A percentile compares a stretch with the other conserved stretches of the same genome.
Evolutionary conservation across 805 yeast genomes (phyloP).

Genomic region (Jamesozyma piceae): DNA sequence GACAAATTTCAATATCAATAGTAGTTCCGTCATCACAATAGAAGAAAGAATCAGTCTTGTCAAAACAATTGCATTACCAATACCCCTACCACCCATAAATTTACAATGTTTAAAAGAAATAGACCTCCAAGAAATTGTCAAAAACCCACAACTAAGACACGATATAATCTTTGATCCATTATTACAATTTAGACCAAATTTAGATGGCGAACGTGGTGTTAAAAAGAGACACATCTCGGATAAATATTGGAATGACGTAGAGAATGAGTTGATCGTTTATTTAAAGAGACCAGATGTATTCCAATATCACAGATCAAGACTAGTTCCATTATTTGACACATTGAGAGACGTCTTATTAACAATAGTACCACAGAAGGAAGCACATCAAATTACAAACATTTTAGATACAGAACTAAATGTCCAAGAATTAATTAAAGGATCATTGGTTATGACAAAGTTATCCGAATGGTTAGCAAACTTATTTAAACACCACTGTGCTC

Average conservation of each 20-base stretch:
- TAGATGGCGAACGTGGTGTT: conserved; percentile 84
- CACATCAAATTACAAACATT: conserved; percentile 53
- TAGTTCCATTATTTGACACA: conserved; percentile 70
- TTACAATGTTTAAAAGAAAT: conserved; percentile 74
- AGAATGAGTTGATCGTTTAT: conserved; percentile 50
- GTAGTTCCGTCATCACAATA: conserved; percentile 10
- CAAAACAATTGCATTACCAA: conserved; percentile 23
- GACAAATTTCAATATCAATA: background rate
- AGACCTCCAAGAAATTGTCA: conserved; percentile 78
- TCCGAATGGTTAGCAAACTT: conserved; percentile 67
- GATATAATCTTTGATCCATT: conserved; percentile 89
- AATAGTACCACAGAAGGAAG: conserved; percentile 70
- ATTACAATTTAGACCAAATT: conserved; percentile 80
- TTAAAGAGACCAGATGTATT: conserved; percentile 23
- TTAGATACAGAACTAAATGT: conserved; percentile 67
- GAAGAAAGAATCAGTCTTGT: conserved; percentile 20
- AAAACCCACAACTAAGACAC: conserved; percentile 87
- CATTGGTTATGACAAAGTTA: conserved; percentile 63
- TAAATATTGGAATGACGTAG: conserved; percentile 74
- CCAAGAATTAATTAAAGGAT: conserved; percentile 63
- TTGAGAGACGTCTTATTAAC: conserved; percentile 65
- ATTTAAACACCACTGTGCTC: conserved; percentile 87
- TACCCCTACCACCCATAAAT: conserved; percentile 73
- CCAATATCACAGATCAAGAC: conserved; percentile 32
- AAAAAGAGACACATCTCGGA: conserved; percentile 69